Evolutionary conservation across 2,329 filamentous ascomycete species (phyloP), one percentile per base, ranked within the genome.

Genomic region (Didymella pomorum): DNA sequence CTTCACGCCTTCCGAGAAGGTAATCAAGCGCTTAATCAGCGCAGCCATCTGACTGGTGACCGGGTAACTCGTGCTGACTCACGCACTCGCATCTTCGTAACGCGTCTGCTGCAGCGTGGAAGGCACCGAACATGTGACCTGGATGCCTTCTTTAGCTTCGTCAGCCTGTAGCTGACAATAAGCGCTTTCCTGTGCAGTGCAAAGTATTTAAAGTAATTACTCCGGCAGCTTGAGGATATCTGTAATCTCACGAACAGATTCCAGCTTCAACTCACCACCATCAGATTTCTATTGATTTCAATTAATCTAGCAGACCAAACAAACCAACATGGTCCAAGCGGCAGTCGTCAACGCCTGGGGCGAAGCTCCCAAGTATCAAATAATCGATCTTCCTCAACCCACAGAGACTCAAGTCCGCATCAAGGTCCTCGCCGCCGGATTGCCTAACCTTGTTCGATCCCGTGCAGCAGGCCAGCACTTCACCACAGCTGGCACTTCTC

Each of bases 401-500:
- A 59, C 71, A 16, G 66, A 70, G 7, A 70, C 72, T 26, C 74
- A 80, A 56, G 64, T 84, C 42, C 82, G 82, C 52, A 77, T 87
- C 72, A 82, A 80, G 61, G 78, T 87, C 60, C 65, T 83, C 46
- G 83, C 83, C 12, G 69, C 79, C 2, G 84, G 83, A 26, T 74
- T 85, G 14, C 84, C 86, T 69, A 78, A 80, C 12, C 73, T 87
- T 4, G 85, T 87, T 42, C 81, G 82, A 47, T 76, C 77, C 39
- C 81, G 84, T 28, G 85, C 84, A 18, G 62, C 79, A 1, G 85
- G 85, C 1, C 76, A 71, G n/a, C 85, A 87, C 72, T 87, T 86
- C 75, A 80, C 80, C 20, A 77, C 80, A 1, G 74, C 80, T n/a
- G 77, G 80, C 2, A 75, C 76, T 6, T 67, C 68, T 0, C 79